Conservation (phyloP, 2,329 filamentous ascomycete genomes). For the Basipetospora chlamydospora region DNA sequence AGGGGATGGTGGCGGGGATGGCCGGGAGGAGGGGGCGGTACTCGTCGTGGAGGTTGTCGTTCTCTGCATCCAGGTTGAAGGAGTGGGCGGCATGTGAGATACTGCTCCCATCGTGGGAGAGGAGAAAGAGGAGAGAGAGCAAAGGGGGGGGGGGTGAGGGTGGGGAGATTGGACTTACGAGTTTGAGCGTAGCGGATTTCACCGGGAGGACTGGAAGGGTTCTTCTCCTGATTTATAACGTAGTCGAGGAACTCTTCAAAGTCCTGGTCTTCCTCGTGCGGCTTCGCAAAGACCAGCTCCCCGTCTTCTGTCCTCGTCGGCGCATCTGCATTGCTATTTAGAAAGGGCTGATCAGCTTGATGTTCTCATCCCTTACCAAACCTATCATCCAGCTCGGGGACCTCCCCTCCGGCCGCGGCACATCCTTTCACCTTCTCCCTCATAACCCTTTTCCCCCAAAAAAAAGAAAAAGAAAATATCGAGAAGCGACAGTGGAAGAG, state of each 20-base stretch:
- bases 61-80: slow-evolving; percentile 33
- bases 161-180: slow-evolving; percentile 34
- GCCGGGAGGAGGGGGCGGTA: slow-evolving; percentile 49
- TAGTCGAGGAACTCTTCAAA: slow-evolving; percentile 50
- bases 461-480: too few species aligned
- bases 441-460: too few species aligned
- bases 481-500: too few species aligned
- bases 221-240: slow-evolving; percentile 41
- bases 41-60: slow-evolving; percentile 66
- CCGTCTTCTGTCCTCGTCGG: slow-evolving; percentile 15
- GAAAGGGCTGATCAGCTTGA: too few species aligned
- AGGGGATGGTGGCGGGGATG: slow-evolving; percentile 51
- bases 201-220: slow-evolving; percentile 14
- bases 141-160: neutral
- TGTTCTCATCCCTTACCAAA: too few species aligned
- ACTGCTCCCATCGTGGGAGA: neutral
- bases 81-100: neutral
- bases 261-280: slow-evolving; percentile 48
- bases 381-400: too few species aligned
- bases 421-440: too few species aligned
- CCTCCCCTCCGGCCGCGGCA: too few species aligned
- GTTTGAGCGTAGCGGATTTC: slow-evolving; percentile 64
- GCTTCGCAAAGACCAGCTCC: slow-evolving; percentile 49
- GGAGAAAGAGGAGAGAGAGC: neutral
- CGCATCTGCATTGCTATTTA: slow-evolving; percentile 22